phyloP scores from a whole-genome alignment of 2,329 filamentous ascomycete genomes.

The Colletotrichum sp. region DNA sequence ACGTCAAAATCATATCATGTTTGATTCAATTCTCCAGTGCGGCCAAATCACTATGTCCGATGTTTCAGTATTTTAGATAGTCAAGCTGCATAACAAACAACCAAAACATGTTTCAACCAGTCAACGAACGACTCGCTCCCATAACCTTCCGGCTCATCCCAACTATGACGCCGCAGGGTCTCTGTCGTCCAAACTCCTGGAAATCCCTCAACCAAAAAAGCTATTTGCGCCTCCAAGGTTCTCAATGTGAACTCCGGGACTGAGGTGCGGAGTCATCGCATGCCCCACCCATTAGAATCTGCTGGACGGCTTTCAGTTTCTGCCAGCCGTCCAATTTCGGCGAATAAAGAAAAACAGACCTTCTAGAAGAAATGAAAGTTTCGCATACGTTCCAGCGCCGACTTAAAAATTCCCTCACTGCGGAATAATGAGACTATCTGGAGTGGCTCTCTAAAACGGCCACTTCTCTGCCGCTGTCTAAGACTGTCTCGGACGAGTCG shows the following conservation, averaged over 20 bases:
- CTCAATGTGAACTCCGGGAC: not conserved
- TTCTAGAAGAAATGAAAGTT: not conserved
- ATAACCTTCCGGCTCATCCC: constrained; percentile 5
- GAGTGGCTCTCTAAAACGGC: not conserved
- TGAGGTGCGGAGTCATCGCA: constrained; percentile 2
- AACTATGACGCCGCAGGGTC: not conserved
- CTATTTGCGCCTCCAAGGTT: not conserved
- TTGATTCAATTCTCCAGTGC: not conserved
- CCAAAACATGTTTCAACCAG: constrained; percentile 15
- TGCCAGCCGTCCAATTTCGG: not conserved
- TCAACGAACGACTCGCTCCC: not conserved
- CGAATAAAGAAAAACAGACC: not conserved
- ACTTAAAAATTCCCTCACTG: not conserved
- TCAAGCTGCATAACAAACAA: not conserved
- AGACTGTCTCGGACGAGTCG: not conserved
- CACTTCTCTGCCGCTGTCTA: not conserved
- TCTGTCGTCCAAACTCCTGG: constrained; percentile 9
- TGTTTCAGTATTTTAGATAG: not conserved
- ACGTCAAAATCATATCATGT: not conserved
- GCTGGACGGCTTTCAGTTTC: not conserved
- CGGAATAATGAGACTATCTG: not conserved
- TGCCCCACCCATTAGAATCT: constrained; percentile 12
- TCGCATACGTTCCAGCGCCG: not conserved
- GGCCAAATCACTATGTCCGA: not conserved
- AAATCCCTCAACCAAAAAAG: not conserved